Evolutionary conservation across 257 asterid genomes (phyloP).

Genomic region (Verbena officinalis): DNA sequence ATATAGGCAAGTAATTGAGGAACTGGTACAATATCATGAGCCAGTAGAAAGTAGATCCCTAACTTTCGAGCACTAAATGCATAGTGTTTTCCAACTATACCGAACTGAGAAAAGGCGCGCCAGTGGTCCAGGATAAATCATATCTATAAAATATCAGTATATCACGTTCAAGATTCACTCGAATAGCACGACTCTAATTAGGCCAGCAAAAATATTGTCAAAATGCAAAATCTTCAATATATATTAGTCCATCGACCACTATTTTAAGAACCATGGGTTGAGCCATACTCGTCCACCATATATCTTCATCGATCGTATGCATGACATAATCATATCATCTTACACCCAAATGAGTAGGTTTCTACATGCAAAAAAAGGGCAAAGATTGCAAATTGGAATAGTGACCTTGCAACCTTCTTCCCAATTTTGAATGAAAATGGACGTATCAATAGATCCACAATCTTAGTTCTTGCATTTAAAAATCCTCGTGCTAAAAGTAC

Average conservation of each 20-base stretch:
- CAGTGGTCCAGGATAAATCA: too few relatives aligned
- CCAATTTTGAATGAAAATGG: not conserved
- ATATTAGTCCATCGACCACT: not conserved
- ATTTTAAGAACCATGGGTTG: not conserved
- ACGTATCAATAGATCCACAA: not conserved
- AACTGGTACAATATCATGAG: too few relatives aligned
- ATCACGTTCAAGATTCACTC: not conserved
- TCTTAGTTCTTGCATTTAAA: too few relatives aligned
- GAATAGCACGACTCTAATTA: not conserved
- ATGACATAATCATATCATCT: not conserved
- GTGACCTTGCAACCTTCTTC: constrained; percentile 14
- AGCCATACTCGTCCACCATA: constrained; percentile 32
- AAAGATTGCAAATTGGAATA: not conserved
- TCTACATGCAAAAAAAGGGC: constrained; percentile 5
- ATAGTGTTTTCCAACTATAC: too few relatives aligned
- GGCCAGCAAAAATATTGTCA: not conserved
- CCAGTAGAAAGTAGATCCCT: too few relatives aligned
- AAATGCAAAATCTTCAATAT: not conserved
- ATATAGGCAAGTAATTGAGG: too few relatives aligned
- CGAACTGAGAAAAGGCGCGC: too few relatives aligned
- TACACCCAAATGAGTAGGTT: constrained; percentile 8
- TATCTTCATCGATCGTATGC: not conserved
- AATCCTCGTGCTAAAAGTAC: too few relatives aligned
- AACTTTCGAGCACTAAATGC: too few relatives aligned
- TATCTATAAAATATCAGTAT: too few relatives aligned